Base-by-base conservation (phyloP, 768 basidiomycete genomes). In the Suillus clintonianus region DNA sequence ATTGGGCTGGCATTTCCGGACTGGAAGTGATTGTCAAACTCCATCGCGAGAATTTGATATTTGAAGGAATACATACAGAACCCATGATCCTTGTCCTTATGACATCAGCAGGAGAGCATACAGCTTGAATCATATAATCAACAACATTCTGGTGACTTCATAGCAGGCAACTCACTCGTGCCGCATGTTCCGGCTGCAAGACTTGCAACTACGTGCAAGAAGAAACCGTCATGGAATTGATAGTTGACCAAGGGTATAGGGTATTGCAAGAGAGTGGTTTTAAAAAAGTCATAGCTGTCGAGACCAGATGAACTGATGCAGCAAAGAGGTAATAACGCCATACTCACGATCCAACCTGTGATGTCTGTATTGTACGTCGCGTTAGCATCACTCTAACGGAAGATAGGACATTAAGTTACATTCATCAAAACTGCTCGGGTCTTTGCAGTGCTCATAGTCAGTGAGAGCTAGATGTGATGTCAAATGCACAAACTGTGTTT, bases 301-400 rank as follows among this genome's bases (percentile, higher is more conserved):
- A 55, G 58, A 41, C 19, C 56, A 19, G 11, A 42, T 27, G 8
- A 41, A 19, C 15, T 41, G 17, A 30, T 24, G 41, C 17, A 11
- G 39, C 39, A 19, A 30, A 57, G 30, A 43, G 55, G 37, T 30
- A 62, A 66, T 53, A 48, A n/a, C 61, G 43, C 55, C 48, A 59
- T 41, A 83, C 91, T 80, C 75, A 92, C 91, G 91, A 92, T 78
- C 87, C 89, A 53, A 92, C 89, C 84, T 93, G 91, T 24, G 91
- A 92, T 37, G 83, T 84, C 91, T 92, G 65, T 42, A 43, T 39
- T 45, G 7, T 32, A 22, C 8, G 4, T 62, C 11, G 3, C 3
- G 3, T 60, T 9, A 60, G 53, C 5, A 58, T 57, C 41, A 41
- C 19, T 30, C 39, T 19, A 39, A 57, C 11, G 27, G 39, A 11